Conservation (phyloP, 225 moss, liverwort and hornwort genomes). For the Marchantia polymorpha region DNA sequence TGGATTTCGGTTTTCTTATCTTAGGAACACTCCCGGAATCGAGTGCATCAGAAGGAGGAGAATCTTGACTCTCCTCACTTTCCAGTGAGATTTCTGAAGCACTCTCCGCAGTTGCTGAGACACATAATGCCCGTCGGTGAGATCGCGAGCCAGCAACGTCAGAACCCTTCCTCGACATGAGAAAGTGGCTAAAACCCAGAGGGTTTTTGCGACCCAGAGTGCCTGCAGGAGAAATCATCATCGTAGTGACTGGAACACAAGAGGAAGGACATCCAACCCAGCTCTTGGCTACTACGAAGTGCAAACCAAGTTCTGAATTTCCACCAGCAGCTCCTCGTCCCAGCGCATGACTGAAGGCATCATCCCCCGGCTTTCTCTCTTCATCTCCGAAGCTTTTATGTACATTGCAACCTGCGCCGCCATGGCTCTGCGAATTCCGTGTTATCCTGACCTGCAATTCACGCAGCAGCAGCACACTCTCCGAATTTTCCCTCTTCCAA, state of each 20-base stretch:
- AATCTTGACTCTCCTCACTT: conserved; percentile 7
- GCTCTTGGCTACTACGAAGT: not conserved
- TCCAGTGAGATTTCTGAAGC: conserved; percentile 27
- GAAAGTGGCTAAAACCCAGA: not conserved
- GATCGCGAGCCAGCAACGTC: not conserved
- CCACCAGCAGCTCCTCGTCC: not conserved
- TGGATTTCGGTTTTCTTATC: conserved; percentile 10
- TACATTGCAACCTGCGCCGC: not conserved
- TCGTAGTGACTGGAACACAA: not conserved
- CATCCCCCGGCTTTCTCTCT: not conserved
- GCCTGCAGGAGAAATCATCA: not conserved
- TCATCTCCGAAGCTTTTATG: not conserved
- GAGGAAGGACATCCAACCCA: not conserved
- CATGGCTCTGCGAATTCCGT: not conserved
- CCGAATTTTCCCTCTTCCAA: not conserved
- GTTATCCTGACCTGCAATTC: not conserved
- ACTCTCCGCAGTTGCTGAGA: conserved; percentile 24
- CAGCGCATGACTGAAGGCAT: not conserved
- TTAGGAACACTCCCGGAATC: conserved; percentile 4
- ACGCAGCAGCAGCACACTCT: not conserved
- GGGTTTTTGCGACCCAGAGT: not conserved
- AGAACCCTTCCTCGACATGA: not conserved
- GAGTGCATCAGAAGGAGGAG: conserved; percentile 20
- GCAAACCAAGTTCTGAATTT: not conserved
- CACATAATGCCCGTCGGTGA: not conserved